A percentile compares a stretch with the other conserved stretches of the same genome.
Evolutionary conservation across 306 rosid species (phyloP).

Genomic region (Dicorynia guianensis): DNA sequence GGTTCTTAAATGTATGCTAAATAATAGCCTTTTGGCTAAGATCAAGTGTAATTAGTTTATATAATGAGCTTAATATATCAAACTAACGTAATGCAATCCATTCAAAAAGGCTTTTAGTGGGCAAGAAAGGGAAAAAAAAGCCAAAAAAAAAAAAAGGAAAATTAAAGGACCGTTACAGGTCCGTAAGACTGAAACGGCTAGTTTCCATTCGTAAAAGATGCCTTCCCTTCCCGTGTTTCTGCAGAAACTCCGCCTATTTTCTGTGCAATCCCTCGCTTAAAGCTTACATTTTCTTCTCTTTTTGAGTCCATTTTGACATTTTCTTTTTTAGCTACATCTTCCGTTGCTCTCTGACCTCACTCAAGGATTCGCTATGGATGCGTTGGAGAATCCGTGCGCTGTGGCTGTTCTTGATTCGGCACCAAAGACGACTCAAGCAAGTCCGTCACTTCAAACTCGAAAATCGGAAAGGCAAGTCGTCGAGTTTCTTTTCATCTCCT

Average conservation of each 20-base stretch:
- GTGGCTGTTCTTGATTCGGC: conserved; percentile 38
- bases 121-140: neutral
- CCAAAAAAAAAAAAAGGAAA: neutral
- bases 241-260: neutral
- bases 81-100: no score
- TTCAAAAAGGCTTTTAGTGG: neutral
- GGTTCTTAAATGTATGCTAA: no score
- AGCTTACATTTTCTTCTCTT: neutral
- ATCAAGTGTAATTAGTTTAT: no score
- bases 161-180: conserved; percentile 36
- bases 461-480: conserved; percentile 63
- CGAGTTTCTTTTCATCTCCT: neutral
- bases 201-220: conserved; percentile 13
- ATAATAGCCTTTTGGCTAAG: no score
- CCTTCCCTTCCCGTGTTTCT: neutral
- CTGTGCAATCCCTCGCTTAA: neutral
- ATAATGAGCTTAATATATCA: no score
- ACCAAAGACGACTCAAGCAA: conserved; percentile 39
- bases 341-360: neutral
- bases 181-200: conserved; percentile 35
- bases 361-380: conserved; percentile 56
- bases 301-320: neutral
- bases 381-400: conserved; percentile 41
- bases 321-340: no score
- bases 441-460: conserved; percentile 53